Evolutionary conservation across 2,329 filamentous ascomycete species (phyloP), one percentile per base, ranked within the genome.

Genomic region (Ophiocordyceps unilateralis): DNA sequence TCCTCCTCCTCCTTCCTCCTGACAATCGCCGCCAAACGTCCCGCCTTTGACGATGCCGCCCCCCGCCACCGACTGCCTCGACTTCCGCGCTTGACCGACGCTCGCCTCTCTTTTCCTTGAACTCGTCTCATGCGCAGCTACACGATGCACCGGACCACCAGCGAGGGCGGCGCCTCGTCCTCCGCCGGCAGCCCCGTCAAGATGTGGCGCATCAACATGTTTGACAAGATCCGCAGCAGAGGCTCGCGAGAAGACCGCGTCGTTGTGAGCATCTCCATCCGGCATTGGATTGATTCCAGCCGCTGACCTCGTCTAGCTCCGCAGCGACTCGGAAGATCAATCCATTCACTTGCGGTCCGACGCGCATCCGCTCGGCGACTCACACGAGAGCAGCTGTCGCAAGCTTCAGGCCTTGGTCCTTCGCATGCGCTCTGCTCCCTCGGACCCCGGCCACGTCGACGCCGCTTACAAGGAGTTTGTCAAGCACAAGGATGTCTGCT

Each of bases 401-500:
- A 60, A 62, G 43, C 55, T 65, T 2, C 56, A 59, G 12, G 46
- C 51, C 21, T 51, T 63, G 8, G 49, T 62, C 9, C 58, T 58
- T 43, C 57, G 59, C 40, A 58, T 65, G 50, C 54, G 58, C 38
- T 50, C 56, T 34, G 52, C 55, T 4, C 56, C 61, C 3, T 48
- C 55, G 0, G 54, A 53, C 1, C 53, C 60, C 2, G 59, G 51
- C 44, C 55, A 63, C 6, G 60, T 69, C 15, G 68, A 70, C 44
- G 55, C 58, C 3, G 62, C 62, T 5, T 70, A 64, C 49, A 62
- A 65, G 21, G 58, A 65, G 7, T 70, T 68, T 40, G 49, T 50
- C 42, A 69, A 62, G 47, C 48, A 64, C 40, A 62, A 55, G 43
- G 62, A 66, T 1, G 58, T 57, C 42, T 65, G 63, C 44, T 45